These are phyloP conservation scores for Cicer arietinum DNA, from an alignment of 306 rosid genomes.

Conservation along the genomic window DNA sequence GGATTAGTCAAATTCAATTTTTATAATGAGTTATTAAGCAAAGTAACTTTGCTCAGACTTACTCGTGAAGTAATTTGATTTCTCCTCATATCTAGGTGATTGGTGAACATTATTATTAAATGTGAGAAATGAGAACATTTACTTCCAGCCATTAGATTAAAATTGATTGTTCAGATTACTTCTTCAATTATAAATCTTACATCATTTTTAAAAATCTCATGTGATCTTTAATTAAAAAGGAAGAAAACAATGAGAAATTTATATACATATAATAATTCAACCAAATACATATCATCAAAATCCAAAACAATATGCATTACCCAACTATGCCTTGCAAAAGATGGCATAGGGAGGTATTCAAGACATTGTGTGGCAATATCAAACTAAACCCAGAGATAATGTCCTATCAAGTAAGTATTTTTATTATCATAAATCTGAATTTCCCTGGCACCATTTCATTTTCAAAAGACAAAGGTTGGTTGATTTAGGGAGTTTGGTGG, in stretches of 20 bases:
- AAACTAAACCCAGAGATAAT: slow-evolving; percentile 32
- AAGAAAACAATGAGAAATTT: neutral
- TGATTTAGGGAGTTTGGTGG: slow-evolving; percentile 28
- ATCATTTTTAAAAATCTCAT: neutral
- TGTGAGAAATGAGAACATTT: neutral
- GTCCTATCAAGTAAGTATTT: slow-evolving; percentile 11
- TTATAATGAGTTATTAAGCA: too few relatives aligned
- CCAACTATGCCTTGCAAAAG: slow-evolving; percentile 17
- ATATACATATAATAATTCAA: slow-evolving; percentile 11
- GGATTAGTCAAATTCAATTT: too few relatives aligned
- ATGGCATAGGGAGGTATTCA: slow-evolving; percentile 27
- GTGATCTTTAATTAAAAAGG: neutral
- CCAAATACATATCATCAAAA: slow-evolving; percentile 34
- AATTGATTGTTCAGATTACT: neutral
- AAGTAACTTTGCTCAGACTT: too few relatives aligned
- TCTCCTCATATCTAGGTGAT: too few relatives aligned
- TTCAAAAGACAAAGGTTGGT: slow-evolving; percentile 19
- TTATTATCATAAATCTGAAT: slow-evolving; percentile 37
- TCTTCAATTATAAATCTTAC: neutral
- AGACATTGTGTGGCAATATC: slow-evolving; percentile 19
- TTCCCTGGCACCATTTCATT: slow-evolving; percentile 22
- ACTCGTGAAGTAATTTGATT: too few relatives aligned
- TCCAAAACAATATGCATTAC: slow-evolving; percentile 24
- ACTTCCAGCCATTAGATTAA: neutral
- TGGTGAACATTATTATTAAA: neutral